Conservation (phyloP, 495 filamentous ascomycete genomes). For the Aspergillus incahuasiensis region DNA sequence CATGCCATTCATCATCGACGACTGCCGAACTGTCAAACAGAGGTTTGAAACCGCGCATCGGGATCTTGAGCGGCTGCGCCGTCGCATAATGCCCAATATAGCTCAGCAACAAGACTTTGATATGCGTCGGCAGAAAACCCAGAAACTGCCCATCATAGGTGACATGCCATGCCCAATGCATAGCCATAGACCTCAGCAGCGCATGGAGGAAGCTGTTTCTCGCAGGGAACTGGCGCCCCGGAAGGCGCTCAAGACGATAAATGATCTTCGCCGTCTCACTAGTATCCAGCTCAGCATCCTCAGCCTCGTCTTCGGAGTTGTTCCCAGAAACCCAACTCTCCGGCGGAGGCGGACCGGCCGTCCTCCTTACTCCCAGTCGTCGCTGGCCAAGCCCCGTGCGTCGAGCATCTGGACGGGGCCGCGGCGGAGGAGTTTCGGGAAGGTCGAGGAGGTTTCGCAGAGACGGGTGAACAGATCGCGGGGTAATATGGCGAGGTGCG, state of each 20-base stretch:
- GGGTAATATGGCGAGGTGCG: conserved; percentile 16
- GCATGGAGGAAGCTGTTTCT: conserved; percentile 52
- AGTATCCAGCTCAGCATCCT: conserved; percentile 1
- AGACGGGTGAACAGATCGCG: conserved; percentile 50
- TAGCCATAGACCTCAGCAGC: conserved; percentile 55
- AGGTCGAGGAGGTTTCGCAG: conserved; percentile 60
- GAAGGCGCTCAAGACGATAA: conserved; percentile 39
- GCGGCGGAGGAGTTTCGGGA: conserved; percentile 64
- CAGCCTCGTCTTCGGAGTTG: conserved; percentile 8
- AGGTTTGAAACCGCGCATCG: conserved; percentile 29
- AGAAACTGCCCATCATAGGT: conserved; percentile 65
- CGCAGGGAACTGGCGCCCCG: conserved; percentile 39
- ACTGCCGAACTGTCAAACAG: conserved; percentile 22
- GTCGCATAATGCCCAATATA: conserved; percentile 55
- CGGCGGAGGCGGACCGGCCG: conserved; percentile 66
- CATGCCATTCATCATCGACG: conserved; percentile 6
- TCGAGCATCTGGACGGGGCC: conserved; percentile 51
- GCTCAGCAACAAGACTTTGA: conserved; percentile 58
- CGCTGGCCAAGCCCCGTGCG: conserved; percentile 34
- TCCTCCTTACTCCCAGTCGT: conserved; percentile 44
- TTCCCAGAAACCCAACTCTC: conserved; percentile 60
- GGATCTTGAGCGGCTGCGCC: conserved; percentile 21
- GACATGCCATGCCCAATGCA: conserved; percentile 65
- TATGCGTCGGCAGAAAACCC: conserved; percentile 53
- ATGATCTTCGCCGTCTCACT: conserved; percentile 17